Conservation (phyloP, 2,329 filamentous ascomycete genomes). For the Thielaviopsis cerberus region DNA sequence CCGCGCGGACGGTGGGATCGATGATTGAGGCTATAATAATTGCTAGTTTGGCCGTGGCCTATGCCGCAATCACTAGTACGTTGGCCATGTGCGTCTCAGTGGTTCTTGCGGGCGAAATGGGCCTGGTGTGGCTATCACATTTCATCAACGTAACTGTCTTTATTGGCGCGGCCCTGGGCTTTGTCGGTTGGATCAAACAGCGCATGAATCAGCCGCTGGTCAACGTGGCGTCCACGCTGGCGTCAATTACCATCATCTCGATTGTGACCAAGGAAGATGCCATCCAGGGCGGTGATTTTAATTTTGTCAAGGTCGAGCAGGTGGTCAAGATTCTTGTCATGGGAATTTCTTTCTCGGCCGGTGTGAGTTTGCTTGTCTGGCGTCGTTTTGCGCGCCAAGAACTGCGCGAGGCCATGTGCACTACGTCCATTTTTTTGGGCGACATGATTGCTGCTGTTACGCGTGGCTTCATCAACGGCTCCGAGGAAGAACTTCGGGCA, state of each 20-base stretch:
- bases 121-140: slow-evolving; percentile 55
- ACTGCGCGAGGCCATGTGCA: slow-evolving; percentile 48
- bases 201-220: slow-evolving; percentile 59
- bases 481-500: slow-evolving; percentile 56
- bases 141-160: slow-evolving; percentile 65
- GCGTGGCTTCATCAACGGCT: slow-evolving; percentile 64
- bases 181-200: slow-evolving; percentile 78
- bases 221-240: slow-evolving; percentile 68
- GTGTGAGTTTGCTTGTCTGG: slow-evolving; percentile 60
- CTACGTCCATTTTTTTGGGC: slow-evolving; percentile 52
- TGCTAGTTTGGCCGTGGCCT: slow-evolving; percentile 59
- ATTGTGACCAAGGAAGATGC: slow-evolving; percentile 82
- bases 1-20: slow-evolving; percentile 65
- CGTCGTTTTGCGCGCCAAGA: slow-evolving; percentile 58
- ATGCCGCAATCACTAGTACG: slow-evolving; percentile 49
- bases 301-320: slow-evolving; percentile 62
- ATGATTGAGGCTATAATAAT: slow-evolving; percentile 75
- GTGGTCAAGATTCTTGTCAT: slow-evolving; percentile 70
- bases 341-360: slow-evolving; percentile 52
- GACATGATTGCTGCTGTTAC: slow-evolving; percentile 71
- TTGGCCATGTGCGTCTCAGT: slow-evolving; percentile 79
- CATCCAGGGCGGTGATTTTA: slow-evolving; percentile 65
- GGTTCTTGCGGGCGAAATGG: slow-evolving; percentile 49
- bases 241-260: slow-evolving; percentile 75
- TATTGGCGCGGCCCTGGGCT: slow-evolving; percentile 68